These are phyloP conservation scores for Caryopteris hybrid DNA, from an alignment of 305 asterid species.

Conservation along the genomic window DNA sequence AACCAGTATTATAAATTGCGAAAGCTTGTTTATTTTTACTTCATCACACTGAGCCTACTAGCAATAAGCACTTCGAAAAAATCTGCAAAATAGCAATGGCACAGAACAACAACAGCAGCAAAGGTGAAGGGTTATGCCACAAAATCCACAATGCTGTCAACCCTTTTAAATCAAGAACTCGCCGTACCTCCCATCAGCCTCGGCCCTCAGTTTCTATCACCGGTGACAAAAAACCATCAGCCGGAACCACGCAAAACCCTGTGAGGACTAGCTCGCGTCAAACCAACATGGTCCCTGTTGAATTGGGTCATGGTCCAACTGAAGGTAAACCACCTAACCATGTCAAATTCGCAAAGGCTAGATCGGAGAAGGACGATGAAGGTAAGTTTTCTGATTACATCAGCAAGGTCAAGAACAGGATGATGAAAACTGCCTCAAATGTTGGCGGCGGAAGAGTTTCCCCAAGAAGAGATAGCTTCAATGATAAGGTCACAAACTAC, in stretches of 20 bases:
- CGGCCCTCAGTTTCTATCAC: neutral
- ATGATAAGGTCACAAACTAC: constrained; percentile 41
- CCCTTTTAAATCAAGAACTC: constrained; percentile 17
- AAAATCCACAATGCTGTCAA: constrained; percentile 24
- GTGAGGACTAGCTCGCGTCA: neutral
- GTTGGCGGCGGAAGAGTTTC: constrained; percentile 19
- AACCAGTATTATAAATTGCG: neutral
- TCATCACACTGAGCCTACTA: neutral
- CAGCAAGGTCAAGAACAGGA: constrained; percentile 29
- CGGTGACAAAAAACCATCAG: too few relatives aligned
- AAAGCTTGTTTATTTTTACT: neutral
- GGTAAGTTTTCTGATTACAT: constrained; percentile 32
- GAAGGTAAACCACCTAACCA: too few relatives aligned
- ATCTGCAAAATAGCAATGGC: constrained; percentile 12
- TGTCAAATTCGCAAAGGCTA: constrained; percentile 1
- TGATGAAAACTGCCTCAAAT: constrained; percentile 26
- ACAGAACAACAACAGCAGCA: constrained; percentile 14
- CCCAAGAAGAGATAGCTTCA: constrained; percentile 50
- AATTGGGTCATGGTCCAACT: too few relatives aligned
- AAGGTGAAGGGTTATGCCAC: constrained; percentile 24
- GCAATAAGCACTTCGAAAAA: neutral
- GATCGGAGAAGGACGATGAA: constrained; percentile 22
- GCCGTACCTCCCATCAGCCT: too few relatives aligned
- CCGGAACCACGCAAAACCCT: too few relatives aligned
- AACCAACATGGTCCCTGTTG: constrained; percentile 3